Conservation (phyloP, 1,139 yeast species). For the Yamadazyma jaroonii region DNA sequence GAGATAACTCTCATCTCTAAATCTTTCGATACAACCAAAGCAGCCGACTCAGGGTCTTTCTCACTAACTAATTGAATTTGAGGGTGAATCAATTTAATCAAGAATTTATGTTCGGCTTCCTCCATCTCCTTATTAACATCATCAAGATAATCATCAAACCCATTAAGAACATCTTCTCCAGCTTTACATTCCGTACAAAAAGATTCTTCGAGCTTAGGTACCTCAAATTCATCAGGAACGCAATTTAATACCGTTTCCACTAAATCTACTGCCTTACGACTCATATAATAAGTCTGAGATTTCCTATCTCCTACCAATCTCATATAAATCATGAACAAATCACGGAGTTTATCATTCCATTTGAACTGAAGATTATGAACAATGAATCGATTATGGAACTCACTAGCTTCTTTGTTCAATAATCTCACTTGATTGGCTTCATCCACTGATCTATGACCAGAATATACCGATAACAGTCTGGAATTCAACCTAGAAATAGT, state of each 20-base stretch:
- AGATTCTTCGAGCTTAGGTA: constrained; percentile 14
- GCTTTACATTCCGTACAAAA: constrained; percentile 17
- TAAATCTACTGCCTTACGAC: constrained; percentile 69
- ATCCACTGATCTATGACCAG: constrained; percentile 24
- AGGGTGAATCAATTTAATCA: constrained; percentile 43
- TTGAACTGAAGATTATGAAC: constrained; percentile 73
- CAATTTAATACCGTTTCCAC: constrained; percentile 39
- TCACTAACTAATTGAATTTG: constrained; percentile 41
- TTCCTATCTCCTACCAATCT: constrained; percentile 57
- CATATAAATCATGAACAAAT: constrained; percentile 59
- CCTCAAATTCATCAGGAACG: constrained; percentile 13
- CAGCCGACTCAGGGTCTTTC: constrained; percentile 31
- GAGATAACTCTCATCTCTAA: constrained; percentile 66
- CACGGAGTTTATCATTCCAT: constrained; percentile 73
- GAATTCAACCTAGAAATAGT: constrained; percentile 12
- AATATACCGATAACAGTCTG: constrained; percentile 24
- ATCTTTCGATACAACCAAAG: constrained; percentile 64
- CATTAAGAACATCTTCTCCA: constrained; percentile 33
- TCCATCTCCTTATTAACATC: constrained; percentile 23
- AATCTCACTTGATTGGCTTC: constrained; percentile 31
- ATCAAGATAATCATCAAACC: constrained; percentile 32
- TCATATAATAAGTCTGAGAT: constrained; percentile 58
- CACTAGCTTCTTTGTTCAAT: constrained; percentile 25
- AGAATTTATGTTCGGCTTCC: constrained; percentile 37
- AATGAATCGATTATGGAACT: constrained; percentile 73